These are phyloP conservation scores for Madurella mycetomatis DNA, from an alignment of 2,329 filamentous ascomycete species.

Conservation along the genomic window DNA sequence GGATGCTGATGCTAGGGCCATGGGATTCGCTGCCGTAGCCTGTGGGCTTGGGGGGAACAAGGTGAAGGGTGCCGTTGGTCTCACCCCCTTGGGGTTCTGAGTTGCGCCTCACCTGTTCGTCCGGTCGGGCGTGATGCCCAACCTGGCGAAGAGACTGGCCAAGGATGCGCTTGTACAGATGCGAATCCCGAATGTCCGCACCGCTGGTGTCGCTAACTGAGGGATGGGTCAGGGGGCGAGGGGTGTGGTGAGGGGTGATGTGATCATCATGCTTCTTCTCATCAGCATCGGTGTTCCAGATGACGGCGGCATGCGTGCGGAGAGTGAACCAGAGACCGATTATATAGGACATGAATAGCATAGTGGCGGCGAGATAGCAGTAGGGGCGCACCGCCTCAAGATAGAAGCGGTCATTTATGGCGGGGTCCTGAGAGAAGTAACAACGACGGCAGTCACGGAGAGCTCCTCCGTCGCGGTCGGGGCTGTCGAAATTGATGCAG, in stretches of 20 bases:
- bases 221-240: conserved; percentile 32
- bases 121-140: conserved; percentile 58
- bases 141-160: conserved; percentile 85
- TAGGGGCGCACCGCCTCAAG: conserved; percentile 87
- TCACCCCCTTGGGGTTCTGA: conserved; percentile 31
- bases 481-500: conserved; percentile 47
- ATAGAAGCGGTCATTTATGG: conserved; percentile 83
- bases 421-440: conserved; percentile 85
- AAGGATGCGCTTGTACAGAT: conserved; percentile 88
- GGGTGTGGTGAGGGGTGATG: conserved; percentile 27
- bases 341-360: conserved; percentile 88
- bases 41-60: conserved; percentile 67
- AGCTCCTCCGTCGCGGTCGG: conserved; percentile 32
- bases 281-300: conserved; percentile 84
- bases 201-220: conserved; percentile 45
- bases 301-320: conserved; percentile 90
- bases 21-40: conserved; percentile 39
- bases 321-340: conserved; percentile 95
- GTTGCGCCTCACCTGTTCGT: conserved; percentile 39
- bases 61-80: conserved; percentile 58
- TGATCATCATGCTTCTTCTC: conserved; percentile 65
- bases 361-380: conserved; percentile 78
- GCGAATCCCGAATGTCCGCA: conserved; percentile 76
- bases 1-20: conserved; percentile 48
- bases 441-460: conserved; percentile 81